Percentiles rank a stretch among this genome's conserved stretches.
phyloP scores from a whole-genome alignment of 768 basidiomycete species.

The Russula foetens region DNA sequence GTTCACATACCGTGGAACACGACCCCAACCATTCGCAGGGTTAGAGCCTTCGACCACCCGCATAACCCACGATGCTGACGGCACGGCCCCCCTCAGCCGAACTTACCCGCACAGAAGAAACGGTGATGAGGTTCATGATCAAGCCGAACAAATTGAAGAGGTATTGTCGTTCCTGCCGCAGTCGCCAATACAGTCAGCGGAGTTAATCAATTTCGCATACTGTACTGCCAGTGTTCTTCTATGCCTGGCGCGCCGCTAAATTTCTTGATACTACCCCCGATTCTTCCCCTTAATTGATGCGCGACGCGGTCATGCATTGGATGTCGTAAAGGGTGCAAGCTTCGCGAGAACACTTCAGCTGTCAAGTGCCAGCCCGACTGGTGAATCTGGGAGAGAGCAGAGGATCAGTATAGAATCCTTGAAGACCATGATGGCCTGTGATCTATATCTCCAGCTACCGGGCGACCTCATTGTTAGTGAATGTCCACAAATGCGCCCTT shows the following conservation, averaged over 20 bases:
- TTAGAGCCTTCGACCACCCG: not conserved
- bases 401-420: not conserved
- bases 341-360: not conserved
- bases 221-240: not conserved
- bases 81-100: not conserved
- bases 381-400: not conserved
- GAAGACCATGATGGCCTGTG: too few relatives aligned
- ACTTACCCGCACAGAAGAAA: too few relatives aligned
- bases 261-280: not conserved
- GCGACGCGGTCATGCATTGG: not conserved
- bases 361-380: not conserved
- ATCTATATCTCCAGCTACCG: too few relatives aligned
- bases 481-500: not conserved
- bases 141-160: not conserved
- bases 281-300: not conserved
- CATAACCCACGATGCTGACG: not conserved
- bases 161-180: not conserved
- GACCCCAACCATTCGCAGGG: not conserved
- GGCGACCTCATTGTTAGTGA: not conserved
- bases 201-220: not conserved
- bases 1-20: not conserved
- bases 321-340: not conserved
- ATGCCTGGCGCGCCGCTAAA: not conserved
- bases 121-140: not conserved
- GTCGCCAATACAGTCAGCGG: not conserved